These are phyloP conservation scores for Corymbia calophylla DNA, from an alignment of 441 rosid species.

Conservation along the genomic window DNA sequence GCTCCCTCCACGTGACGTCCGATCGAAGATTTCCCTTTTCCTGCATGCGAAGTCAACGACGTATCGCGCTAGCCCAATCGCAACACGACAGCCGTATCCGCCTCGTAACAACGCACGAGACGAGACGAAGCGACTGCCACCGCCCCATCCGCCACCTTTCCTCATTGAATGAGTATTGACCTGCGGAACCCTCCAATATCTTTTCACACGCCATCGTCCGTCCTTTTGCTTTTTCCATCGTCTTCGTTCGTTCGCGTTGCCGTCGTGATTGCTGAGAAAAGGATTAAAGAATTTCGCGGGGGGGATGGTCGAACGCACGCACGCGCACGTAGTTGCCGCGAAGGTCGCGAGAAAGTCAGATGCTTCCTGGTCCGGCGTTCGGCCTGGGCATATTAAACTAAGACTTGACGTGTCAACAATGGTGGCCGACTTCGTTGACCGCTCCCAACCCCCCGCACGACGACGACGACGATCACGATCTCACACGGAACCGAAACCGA, in stretches of 20 bases:
- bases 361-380: neutral
- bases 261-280: neutral
- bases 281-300: too few relatives aligned
- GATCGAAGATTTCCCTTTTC: neutral
- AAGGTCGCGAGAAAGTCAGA: slow-evolving; percentile 20
- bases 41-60: slow-evolving; percentile 19
- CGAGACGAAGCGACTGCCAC: neutral
- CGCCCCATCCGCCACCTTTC: neutral
- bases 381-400: neutral
- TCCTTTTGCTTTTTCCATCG: neutral
- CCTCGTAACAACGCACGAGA: slow-evolving; percentile 7
- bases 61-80: slow-evolving; percentile 15
- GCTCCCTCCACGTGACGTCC: neutral
- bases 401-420: neutral
- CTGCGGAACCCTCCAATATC: neutral
- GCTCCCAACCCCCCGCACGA: neutral
- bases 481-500: neutral
- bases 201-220: neutral
- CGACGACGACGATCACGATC: neutral
- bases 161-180: slow-evolving; percentile 10
- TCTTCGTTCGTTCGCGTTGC: neutral
- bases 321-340: slow-evolving; percentile 14
- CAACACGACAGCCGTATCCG: neutral
- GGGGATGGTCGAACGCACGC: too few relatives aligned
- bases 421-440: slow-evolving; percentile 41